Evolutionary conservation across 1,284 basidiomycete species (phyloP), one percentile per base, ranked within the genome.

Genomic region (Marasmius fiardii): DNA sequence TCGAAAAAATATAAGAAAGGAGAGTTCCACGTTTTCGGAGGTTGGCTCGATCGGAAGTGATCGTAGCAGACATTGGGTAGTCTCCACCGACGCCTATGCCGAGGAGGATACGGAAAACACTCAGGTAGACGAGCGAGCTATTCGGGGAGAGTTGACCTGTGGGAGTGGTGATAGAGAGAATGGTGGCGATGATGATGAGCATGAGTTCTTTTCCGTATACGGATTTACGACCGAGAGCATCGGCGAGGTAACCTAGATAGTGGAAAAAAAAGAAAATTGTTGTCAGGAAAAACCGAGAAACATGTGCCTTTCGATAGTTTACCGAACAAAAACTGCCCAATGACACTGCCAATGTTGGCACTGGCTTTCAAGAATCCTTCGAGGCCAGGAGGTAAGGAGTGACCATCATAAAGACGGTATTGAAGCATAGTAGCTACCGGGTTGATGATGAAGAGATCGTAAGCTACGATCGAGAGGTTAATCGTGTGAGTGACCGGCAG

Each of bases 11-110:
- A 64, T 88, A 90, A 10, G 83, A 75, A 35, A 92, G 78, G 69
- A 92, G 77, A 1, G 86, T 85, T 5, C 90, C 90, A 24, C 90
- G 81, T 54, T 88, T 88, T 43, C 81, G 76, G 21, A 90, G 68
- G 59, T 82, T 82, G 1, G 89, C 76, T 20, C 88, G 80, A 64
- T 92, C 90, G n/a, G 78, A 80, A 2, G 84, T 81, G 55, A 88
- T 73, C n/a, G 81, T 80, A 2, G 86, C 86, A 6, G 80, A 83
- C 85, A 92, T 87, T 12, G 90, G 90, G 67, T 92, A 92, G 70
- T 93, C 91, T 24, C 89, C 91, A 24, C 91, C 91, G 4, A 93
- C 87, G 33, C 88, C 88, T 18, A 90, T 72, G 0, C 88, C 88
- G 47, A 90, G 81, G 18, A 92, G 65, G 54, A 90, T 87, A 28